These are phyloP conservation scores for Colletotrichum endophyticum DNA, from an alignment of 2,329 filamentous ascomycete species.

Conservation along the genomic window DNA sequence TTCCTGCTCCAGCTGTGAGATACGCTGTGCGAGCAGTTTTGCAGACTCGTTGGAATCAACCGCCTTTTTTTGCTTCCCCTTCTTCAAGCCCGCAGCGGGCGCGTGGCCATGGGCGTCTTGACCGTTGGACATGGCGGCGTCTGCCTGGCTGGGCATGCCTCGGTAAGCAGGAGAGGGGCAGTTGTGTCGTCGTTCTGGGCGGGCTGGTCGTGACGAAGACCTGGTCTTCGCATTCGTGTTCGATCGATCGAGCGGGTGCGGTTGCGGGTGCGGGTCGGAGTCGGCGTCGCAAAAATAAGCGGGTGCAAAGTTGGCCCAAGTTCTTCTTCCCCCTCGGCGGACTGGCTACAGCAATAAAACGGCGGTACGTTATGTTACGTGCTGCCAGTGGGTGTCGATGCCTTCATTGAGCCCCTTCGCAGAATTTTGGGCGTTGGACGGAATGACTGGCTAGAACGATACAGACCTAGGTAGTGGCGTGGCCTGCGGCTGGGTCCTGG, in stretches of 20 bases:
- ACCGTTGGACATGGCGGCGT: constrained; percentile 46
- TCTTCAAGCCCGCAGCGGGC: constrained; percentile 64
- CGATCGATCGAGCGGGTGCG: constrained; percentile 4
- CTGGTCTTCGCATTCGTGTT: constrained; percentile 19
- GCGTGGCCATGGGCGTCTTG: constrained; percentile 43
- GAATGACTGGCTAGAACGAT: not conserved
- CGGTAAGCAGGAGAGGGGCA: not conserved
- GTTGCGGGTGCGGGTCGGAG: not conserved
- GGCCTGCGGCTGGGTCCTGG: not conserved
- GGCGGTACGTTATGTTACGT: not conserved
- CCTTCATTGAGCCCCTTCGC: constrained; percentile 7
- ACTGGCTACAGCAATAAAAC: not conserved
- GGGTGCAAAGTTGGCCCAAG: not conserved
- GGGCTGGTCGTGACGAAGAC: constrained; percentile 7
- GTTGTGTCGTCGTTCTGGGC: not conserved
- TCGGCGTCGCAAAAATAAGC: constrained; percentile 17
- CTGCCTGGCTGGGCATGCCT: constrained; percentile 44
- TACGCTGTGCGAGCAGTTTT: constrained; percentile 89
- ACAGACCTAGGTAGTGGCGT: constrained; percentile 1
- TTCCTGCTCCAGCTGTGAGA: constrained; percentile 94
- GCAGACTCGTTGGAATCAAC: constrained; percentile 88
- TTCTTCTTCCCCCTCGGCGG: not conserved
- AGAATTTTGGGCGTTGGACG: constrained; percentile 1
- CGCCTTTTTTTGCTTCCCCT: constrained; percentile 83
- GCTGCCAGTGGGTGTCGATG: not conserved